Conservation (phyloP, 805 yeast genomes). For the Metschnikowia drakensbergensis region DNA sequence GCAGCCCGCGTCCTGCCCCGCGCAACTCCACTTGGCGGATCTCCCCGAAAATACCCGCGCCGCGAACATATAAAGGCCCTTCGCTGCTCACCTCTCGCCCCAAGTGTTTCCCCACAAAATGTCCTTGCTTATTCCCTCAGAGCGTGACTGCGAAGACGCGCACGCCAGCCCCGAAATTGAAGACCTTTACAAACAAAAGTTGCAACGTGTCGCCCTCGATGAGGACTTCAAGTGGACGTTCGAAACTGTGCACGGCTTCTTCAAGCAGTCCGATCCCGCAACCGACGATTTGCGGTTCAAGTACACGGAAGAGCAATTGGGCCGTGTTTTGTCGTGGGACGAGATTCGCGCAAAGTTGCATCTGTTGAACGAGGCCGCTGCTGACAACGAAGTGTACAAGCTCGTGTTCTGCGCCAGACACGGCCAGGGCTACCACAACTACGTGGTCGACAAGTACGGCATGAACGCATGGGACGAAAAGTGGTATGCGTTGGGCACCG, state of each 20-base stretch:
- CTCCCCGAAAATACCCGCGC: neutral
- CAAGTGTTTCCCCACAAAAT: neutral
- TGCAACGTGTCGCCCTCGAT: constrained; percentile 5
- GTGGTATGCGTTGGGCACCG: constrained; percentile 51
- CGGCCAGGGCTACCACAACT: constrained; percentile 68
- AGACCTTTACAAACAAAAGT: constrained; percentile 7
- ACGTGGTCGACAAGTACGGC: constrained; percentile 53
- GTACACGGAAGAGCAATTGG: constrained; percentile 42
- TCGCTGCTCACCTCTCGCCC: neutral
- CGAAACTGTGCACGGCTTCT: constrained; percentile 48
- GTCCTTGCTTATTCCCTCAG: constrained; percentile 25
- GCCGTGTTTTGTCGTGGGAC: constrained; percentile 42
- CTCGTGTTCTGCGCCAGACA: constrained; percentile 57
- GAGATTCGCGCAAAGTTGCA: constrained; percentile 30
- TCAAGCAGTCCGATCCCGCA: constrained; percentile 41
- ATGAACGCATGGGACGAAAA: constrained; percentile 52
- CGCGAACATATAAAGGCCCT: neutral
- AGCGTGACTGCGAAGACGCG: constrained; percentile 25
- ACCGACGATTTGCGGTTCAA: constrained; percentile 48
- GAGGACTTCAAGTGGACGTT: constrained; percentile 36
- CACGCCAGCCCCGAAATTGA: constrained; percentile 16
- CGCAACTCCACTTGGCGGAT: neutral
- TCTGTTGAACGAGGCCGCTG: constrained; percentile 33
- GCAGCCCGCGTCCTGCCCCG: neutral
- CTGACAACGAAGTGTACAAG: constrained; percentile 41